Base-by-base conservation (phyloP, 805 yeast genomes). In the Aciculoconidium aculeatum region DNA sequence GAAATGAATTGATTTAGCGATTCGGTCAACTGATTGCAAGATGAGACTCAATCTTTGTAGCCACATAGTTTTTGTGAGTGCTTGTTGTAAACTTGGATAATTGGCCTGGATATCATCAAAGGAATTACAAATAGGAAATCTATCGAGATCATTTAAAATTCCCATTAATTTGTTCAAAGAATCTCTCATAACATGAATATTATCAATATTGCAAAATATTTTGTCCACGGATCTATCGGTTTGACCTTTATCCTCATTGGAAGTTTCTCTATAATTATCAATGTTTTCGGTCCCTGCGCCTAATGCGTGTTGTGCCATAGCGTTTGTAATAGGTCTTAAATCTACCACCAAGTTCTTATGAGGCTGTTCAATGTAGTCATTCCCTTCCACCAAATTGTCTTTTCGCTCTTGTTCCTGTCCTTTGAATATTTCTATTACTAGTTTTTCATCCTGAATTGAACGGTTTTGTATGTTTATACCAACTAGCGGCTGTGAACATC, bases 271-370 rank as follows among this genome's bases (percentile, higher is more conserved):
- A 57, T 92, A 90, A 48, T 86, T 75, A 34, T 90, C 96, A 68
- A 87, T 83, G 41, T 74, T 80, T 50, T 92, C 98, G 0, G 96
- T 81, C 1, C 98, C 98, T n/a, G 96, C 98, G 8, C 98, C 98
- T 10, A 92, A 58, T 0, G 97, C 97, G 25, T 85, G 84, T 46
- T 92, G 97, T 0, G 96, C 97, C 73, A 87, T 73, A 6, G 97
- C 97, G 54, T 92, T 92, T 0, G 96, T 81, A 15, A 87, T 54
- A 1, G 98, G 98, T 32, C 98, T 65, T 13, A 94, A 82, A 58
- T 92, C 98, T 4, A 86, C 90, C 17, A 92, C 77, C 16, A 92
- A 55, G 46, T 88, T 70, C 47, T 42, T 51, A 55, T 61, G 61
- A 5, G 66, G 65, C 37, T 61, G 66, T 11, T 44, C 46, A 25